Conservation (phyloP, 176 grass and related monocot genomes). For the Oropetium thomaeum region DNA sequence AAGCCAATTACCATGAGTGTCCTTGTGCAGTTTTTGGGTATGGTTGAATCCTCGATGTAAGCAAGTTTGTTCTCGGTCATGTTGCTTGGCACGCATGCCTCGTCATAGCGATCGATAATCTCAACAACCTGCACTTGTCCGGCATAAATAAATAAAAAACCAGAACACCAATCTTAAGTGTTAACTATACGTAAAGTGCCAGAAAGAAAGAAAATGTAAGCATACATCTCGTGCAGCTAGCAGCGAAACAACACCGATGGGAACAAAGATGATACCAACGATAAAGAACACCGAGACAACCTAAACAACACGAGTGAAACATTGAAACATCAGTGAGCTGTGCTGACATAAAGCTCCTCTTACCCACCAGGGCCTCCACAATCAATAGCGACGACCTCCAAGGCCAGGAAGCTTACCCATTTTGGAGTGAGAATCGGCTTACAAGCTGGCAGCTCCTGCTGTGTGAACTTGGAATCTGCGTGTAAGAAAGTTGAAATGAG, state of each 20-base stretch:
- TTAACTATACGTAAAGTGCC: not conserved
- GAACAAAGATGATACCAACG: conserved; percentile 73
- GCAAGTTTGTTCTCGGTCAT: conserved; percentile 62
- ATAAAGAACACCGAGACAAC: conserved; percentile 88
- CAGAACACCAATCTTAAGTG: not conserved
- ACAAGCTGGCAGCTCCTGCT: conserved; percentile 95
- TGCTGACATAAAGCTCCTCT: not conserved
- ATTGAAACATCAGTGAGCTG: conserved; percentile 8
- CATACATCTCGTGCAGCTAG: conserved; percentile 72
- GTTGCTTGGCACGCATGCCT: conserved; percentile 53
- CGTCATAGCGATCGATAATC: conserved; percentile 75
- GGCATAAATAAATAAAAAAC: not conserved
- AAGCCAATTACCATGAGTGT: conserved; percentile 54
- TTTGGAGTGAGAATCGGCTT: conserved; percentile 95
- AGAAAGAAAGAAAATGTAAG: conserved; percentile 1
- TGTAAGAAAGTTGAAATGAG: conserved; percentile 13
- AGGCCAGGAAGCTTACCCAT: conserved; percentile 60
- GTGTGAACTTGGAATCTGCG: conserved; percentile 93
- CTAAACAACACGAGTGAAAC: conserved; percentile 43
- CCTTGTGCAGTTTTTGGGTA: conserved; percentile 74
- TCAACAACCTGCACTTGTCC: conserved; percentile 71
- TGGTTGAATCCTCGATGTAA: conserved; percentile 55
- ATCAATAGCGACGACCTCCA: not conserved
- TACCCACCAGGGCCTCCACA: too few relatives aligned
- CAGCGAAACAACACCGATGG: conserved; percentile 69